Evolutionary conservation across 2,329 filamentous ascomycete species (phyloP), one percentile per base, ranked within the genome.

Genomic region (Penicillium decumbens): DNA sequence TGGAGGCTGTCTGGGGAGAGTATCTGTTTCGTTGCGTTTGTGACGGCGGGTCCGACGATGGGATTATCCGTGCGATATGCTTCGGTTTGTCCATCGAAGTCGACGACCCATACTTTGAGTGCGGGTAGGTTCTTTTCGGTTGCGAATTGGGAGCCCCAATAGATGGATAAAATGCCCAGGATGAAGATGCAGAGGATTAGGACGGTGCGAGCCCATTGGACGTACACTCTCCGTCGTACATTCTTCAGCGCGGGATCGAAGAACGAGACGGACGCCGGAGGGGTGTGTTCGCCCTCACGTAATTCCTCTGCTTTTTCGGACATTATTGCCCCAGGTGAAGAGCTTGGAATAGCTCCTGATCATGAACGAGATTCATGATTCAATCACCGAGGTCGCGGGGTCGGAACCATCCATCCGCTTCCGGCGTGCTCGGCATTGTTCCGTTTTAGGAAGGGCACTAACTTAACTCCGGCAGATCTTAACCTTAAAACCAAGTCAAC

Each of bases 141-240:
- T 12, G 72, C 59, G 59, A 73, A 80, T 18, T 85, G 76, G 0
- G 77, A 76, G 0, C 70, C 81, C 82, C 82, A 86, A 66, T 81
- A 85, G 2, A 85, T 65, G 0, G 79, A 83, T 0, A 86, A 62
- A 3, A 83, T 72, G 9, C 57, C 68, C 4, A 84, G 64, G 41
- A 84, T 78, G 57, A 82, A 83, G 3, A 71, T 57, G 61, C 78
- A 78, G 5, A 85, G 69, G 6, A 80, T 60, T 4, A 60, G 43
- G 4, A 67, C 63, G 64, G 41, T 5, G 10, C 58, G 57, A 8
- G 20, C 49, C 56, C 60, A 63, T 47, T 58, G 57, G 9, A 55
- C 33, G 20, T 51, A 58, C 20, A 64, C 59, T 23, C 41, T 51
- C 18, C 45, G 54, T n/a, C 64, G 49, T 13, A 58, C 51, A 10